Evolutionary conservation across 805 yeast genomes (phyloP).

Genomic region (Cyberlindnera galapagoensis): DNA sequence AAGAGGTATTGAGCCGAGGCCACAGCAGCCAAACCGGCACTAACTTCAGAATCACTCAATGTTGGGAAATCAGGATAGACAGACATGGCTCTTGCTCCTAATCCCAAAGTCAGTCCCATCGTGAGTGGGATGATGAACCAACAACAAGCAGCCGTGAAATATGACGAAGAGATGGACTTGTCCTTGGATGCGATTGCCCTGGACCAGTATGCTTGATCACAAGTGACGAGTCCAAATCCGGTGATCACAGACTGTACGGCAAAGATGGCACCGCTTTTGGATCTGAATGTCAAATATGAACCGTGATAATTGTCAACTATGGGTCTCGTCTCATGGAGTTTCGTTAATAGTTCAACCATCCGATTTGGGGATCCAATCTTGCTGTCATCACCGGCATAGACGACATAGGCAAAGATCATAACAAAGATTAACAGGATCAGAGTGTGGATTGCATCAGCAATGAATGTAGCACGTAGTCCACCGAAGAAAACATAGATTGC

Average conservation of each 20-base stretch:
- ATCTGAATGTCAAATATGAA: conserved; percentile 31
- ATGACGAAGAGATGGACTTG: conserved; percentile 29
- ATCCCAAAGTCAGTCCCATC: conserved; percentile 32
- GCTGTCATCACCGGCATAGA: conserved; percentile 10
- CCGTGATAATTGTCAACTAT: conserved; percentile 30
- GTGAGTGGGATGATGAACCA: conserved; percentile 36
- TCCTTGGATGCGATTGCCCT: conserved; percentile 38
- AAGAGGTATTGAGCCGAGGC: conserved; percentile 33
- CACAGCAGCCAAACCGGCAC: conserved; percentile 34
- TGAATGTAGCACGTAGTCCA: conserved; percentile 46
- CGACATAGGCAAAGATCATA: conserved; percentile 25
- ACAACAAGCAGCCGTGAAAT: conserved; percentile 32
- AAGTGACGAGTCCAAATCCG: conserved; percentile 30
- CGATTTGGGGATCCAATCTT: conserved; percentile 30
- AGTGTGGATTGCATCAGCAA: conserved; percentile 46
- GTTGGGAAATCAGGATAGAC: conserved; percentile 28
- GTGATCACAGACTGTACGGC: conserved; percentile 28
- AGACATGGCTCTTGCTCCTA: conserved; percentile 32
- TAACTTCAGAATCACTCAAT: conserved; percentile 30
- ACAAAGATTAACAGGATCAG: conserved; percentile 36
- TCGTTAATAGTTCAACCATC: conserved; percentile 36
- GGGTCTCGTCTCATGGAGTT: conserved; percentile 28
- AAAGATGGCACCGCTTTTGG: conserved; percentile 27
- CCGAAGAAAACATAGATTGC: conserved; percentile 44
- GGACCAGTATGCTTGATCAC: conserved; percentile 35